These are phyloP conservation scores for Nigrograna mackinnonii DNA, from an alignment of 2,329 filamentous ascomycete species.

Conservation along the genomic window DNA sequence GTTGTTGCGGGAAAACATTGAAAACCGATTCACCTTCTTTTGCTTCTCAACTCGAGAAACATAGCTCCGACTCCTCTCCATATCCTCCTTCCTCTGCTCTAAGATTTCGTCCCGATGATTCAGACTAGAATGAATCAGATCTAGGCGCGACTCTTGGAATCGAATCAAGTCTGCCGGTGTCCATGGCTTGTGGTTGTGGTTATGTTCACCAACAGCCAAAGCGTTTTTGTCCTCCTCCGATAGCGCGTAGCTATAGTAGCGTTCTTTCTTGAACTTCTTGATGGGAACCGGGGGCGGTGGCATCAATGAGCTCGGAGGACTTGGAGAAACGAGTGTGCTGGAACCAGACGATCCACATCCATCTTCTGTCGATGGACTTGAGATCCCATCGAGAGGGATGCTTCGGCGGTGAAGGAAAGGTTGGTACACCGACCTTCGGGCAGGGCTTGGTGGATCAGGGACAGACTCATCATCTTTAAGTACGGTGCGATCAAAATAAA, in stretches of 20 bases:
- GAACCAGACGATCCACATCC: background rate
- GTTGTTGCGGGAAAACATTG: conserved; percentile 4
- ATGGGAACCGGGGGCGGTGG: background rate
- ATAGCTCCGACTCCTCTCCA: conserved; percentile 7
- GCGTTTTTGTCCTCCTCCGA: conserved; percentile 4
- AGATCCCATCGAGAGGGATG: background rate
- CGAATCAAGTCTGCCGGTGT: background rate
- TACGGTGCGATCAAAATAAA: background rate
- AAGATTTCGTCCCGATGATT: conserved; percentile 11
- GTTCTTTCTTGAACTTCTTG: conserved; percentile 1
- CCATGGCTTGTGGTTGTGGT: conserved; percentile 4
- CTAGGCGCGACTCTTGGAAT: conserved; percentile 3
- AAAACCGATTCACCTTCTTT: conserved; percentile 10
- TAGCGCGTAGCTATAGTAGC: conserved; percentile 9
- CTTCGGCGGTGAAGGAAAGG: background rate
- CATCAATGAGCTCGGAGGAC: background rate
- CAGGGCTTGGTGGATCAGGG: background rate
- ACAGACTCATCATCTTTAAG: background rate
- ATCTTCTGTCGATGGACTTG: background rate
- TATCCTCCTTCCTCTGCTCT: conserved; percentile 11
- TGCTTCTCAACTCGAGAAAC: conserved; percentile 2
- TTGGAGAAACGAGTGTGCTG: background rate
- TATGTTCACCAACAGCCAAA: conserved; percentile 3
- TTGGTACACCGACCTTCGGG: too few relatives aligned
- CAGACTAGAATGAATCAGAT: background rate